Evolutionary conservation across 2,329 filamentous ascomycete species (phyloP), one percentile per base, ranked within the genome.

Genomic region (Botrytis squamosa): DNA sequence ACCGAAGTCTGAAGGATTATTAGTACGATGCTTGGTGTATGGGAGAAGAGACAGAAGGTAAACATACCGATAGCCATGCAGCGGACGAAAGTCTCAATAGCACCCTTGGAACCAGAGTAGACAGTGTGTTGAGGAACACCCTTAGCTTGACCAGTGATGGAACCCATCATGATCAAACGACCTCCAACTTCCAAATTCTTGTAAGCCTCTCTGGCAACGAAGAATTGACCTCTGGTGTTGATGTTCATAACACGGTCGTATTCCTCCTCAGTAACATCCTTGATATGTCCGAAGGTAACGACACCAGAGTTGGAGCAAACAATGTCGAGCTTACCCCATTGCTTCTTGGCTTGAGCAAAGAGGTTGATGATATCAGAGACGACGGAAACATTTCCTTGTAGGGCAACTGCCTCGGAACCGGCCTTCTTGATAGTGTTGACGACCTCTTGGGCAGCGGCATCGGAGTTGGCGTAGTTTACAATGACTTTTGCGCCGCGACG

Each of bases 61-160:
- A 12, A 57, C 87, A 83, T 79, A 89, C 88, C 88, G 65, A 90
- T 90, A 8, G 92, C 90, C 83, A 94, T 92, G 78, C 88, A 90
- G 81, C 92, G 91, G 77, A 92, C 91, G 82, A 94, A 93, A 18
- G 91, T 91, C 83, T 93, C 92, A 75, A 94, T 90, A 55, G 92
- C 89, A 78, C 91, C 92, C 86, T 94, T 94, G 82, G 86, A 89
- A 22, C 89, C 91, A 36, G 91, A 92, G 85, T 94, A 94, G 66
- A 94, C 86, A 22, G 90, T 86, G 81, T 94, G 92, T 80, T 90
- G 88, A 75, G 90, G 90, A 29, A 94, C 90, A 67, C 88, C 90
- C 81, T 89, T 87, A 73, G 83, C 91, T 84, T 91, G 82, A 81
- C 91, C 83, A 0, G 91, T 91, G 82, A 93, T 93, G 88, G 91